Evolutionary conservation across 345 rosid genomes (phyloP).

Genomic region (Hypericum androsaemum): DNA sequence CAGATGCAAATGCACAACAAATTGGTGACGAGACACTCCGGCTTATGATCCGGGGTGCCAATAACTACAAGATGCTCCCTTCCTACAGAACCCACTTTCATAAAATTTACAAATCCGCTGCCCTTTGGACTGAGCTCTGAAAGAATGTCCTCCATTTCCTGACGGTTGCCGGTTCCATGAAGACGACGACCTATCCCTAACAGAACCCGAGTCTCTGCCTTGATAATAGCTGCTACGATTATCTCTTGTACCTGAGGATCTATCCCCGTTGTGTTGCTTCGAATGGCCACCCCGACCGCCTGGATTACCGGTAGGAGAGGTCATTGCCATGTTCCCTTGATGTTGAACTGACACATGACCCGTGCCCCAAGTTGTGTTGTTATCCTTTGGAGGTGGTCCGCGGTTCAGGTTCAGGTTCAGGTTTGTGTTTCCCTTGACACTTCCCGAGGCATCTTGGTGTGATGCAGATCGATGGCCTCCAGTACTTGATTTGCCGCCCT

Average conservation of each 20-base stretch:
- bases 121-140: constrained; percentile 54
- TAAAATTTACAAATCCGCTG: constrained; percentile 66
- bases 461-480: too few relatives aligned
- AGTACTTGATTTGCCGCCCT: background rate
- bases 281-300: constrained; percentile 45
- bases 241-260: constrained; percentile 42
- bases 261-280: constrained; percentile 28
- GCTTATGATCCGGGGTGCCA: constrained; percentile 38
- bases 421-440: constrained; percentile 33
- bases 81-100: constrained; percentile 64
- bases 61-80: constrained; percentile 67
- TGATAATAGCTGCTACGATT: constrained; percentile 26
- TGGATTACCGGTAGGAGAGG: constrained; percentile 17
- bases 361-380: constrained; percentile 24
- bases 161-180: constrained; percentile 33
- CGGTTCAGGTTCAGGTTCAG: constrained; percentile 10
- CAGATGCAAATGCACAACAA: too few relatives aligned
- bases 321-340: constrained; percentile 27
- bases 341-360: constrained; percentile 30
- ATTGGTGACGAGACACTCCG: too few relatives aligned
- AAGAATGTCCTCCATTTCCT: constrained; percentile 43
- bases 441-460: constrained; percentile 21
- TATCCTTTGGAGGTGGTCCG: constrained; percentile 22
- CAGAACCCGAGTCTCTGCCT: constrained; percentile 38
- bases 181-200: constrained; percentile 33